Percentiles rank a stretch among this genome's conserved stretches.
These are phyloP conservation scores for Leccinum longicurvipes DNA, from an alignment of 768 basidiomycete species.

Conservation along the genomic window DNA sequence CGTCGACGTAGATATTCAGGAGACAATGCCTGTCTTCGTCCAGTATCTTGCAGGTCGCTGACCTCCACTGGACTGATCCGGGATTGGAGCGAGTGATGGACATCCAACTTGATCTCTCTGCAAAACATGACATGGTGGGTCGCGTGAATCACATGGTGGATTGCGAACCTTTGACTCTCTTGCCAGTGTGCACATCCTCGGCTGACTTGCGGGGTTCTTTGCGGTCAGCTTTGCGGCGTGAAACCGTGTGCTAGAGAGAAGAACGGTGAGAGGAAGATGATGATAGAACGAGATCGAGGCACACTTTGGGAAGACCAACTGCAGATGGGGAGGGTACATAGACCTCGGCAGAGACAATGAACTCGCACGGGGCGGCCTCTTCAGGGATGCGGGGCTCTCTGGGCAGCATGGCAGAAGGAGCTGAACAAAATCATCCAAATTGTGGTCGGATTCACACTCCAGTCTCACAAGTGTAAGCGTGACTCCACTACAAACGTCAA, in stretches of 20 bases:
- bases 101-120: conserved; percentile 76
- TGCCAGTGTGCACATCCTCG: conserved; percentile 45
- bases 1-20: conserved; percentile 70
- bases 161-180: conserved; percentile 58
- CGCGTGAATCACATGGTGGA: not conserved
- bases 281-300: conserved; percentile 6
- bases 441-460: not conserved
- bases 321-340: conserved; percentile 55
- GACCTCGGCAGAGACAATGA: conserved; percentile 59
- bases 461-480: not conserved
- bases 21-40: conserved; percentile 67
- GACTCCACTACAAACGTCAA: not conserved
- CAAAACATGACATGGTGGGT: not conserved
- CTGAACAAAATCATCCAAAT: not conserved
- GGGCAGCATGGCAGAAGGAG: conserved; percentile 13
- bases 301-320: conserved; percentile 55
- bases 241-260: conserved; percentile 38
- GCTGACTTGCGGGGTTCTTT: conserved; percentile 37
- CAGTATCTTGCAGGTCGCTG: conserved; percentile 65
- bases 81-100: conserved; percentile 49
- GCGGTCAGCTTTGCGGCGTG: conserved; percentile 57
- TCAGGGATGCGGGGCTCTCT: conserved; percentile 5
- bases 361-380: conserved; percentile 39
- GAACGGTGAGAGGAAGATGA: conserved; percentile 6
- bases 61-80: conserved; percentile 64